A percentile compares a stretch with the other conserved stretches of the same genome.
Evolutionary conservation across 495 filamentous ascomycete genomes (phyloP).

Genomic region (Platismatia glauca): DNA sequence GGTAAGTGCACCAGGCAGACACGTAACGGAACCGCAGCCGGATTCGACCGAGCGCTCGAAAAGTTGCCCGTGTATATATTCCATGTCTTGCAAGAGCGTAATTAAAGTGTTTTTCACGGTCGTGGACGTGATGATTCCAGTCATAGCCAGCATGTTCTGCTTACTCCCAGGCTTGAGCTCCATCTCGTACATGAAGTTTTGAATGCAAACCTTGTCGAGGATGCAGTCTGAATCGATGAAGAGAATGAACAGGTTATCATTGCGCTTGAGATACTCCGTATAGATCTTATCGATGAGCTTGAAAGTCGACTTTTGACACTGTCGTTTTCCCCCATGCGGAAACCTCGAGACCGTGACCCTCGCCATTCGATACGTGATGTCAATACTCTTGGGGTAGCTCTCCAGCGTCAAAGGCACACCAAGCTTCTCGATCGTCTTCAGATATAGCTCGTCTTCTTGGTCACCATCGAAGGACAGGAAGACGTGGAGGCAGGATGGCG

Average conservation of each 20-base stretch:
- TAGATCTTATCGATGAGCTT: conserved; percentile 93
- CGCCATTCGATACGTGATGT: conserved; percentile 72
- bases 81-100: conserved; percentile 93
- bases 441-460: conserved; percentile 78
- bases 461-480: conserved; percentile 96
- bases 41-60: conserved; percentile 97
- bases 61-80: conserved; percentile 95
- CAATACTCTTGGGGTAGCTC: conserved; percentile 81
- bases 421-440: conserved; percentile 79
- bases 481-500: conserved; percentile 84
- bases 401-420: conserved; percentile 72
- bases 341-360: conserved; percentile 91
- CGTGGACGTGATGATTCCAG: conserved; percentile 92
- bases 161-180: conserved; percentile 91
- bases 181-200: conserved; percentile 99
- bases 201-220: conserved; percentile 81
- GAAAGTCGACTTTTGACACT: conserved; percentile 92
- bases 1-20: conserved; percentile 87
- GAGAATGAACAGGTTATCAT: conserved; percentile 90
- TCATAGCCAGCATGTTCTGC: conserved; percentile 95
- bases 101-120: conserved; percentile 83
- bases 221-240: conserved; percentile 99
- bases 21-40: conserved; percentile 89
- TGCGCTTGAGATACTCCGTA: conserved; percentile 72
- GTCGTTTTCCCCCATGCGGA: conserved; percentile 84